These are phyloP conservation scores for Talaromyces amestolkiae DNA, from an alignment of 2,329 filamentous ascomycete species.

Conservation along the genomic window DNA sequence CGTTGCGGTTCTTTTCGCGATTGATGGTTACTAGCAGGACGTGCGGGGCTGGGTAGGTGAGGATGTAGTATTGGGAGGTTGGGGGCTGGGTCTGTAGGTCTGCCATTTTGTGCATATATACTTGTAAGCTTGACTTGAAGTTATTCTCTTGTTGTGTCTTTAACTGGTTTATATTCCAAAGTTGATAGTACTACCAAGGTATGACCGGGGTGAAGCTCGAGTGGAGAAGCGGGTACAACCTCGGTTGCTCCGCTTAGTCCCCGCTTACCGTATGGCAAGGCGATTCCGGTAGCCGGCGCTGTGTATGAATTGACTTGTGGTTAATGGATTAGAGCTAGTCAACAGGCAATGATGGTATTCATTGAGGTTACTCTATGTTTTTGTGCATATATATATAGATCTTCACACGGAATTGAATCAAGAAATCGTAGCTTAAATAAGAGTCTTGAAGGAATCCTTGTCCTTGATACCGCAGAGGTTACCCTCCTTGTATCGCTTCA, in stretches of 20 bases:
- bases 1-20: slow-evolving; percentile 44
- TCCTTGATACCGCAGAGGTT: slow-evolving; percentile 59
- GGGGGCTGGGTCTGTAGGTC: slow-evolving; percentile 21
- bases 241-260: slow-evolving; percentile 5
- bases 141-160: not conserved
- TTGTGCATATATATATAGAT: not conserved
- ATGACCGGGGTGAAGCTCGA: not conserved
- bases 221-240: slow-evolving; percentile 11
- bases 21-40: slow-evolving; percentile 51
- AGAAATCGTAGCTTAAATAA: slow-evolving; percentile 1
- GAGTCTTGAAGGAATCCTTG: slow-evolving; percentile 35
- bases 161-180: not conserved
- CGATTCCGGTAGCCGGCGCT: not conserved
- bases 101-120: not conserved
- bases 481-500: slow-evolving; percentile 61
- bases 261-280: not conserved
- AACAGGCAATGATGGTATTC: not conserved
- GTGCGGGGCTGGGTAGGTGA: slow-evolving; percentile 45
- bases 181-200: not conserved
- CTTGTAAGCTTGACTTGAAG: not conserved
- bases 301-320: too few relatives aligned
- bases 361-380: slow-evolving; percentile 1
- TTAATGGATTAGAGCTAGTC: not conserved
- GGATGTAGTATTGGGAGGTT: slow-evolving; percentile 33
- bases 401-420: not conserved